Evolutionary conservation across 495 filamentous ascomycete genomes (phyloP), one percentile per base, ranked within the genome.

Genomic region (Cudoniella acicularis): DNA sequence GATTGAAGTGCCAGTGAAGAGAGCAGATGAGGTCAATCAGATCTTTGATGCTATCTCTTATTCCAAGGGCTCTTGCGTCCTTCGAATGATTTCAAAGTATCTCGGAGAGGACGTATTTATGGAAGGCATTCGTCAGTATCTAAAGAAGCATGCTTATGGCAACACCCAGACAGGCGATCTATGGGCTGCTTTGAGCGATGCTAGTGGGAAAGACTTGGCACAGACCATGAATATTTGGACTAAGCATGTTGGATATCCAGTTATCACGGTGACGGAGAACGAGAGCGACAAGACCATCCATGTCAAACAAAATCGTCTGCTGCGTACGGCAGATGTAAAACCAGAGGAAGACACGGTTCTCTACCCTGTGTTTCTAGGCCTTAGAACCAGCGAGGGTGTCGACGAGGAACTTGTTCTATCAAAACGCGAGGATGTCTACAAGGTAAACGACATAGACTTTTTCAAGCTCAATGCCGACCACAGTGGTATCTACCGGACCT

Each of bases 11-110:
- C 56, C 94, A 9, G 92, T 98, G 54, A 95, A 96, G 79, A 85
- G 85, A 56, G 92, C 93, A 36, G 90, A 95, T 63, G 92, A 97
- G 72, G 90, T 98, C 73, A 95, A 96, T 74, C 93, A 98, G 75
- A 96, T 98, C 67, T 98, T 98, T 69, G 94, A 98, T 72, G 91
- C 90, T 48, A 98, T 98, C 62, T 96, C 93, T 2, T 98, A 98
- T 75, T 90, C 88, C 26, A 98, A 98, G 79, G 94, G 94, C 16
- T 96, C 91, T 2, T 95, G 90, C 64, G 92, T 97, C 11, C 81
- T 98, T 56, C 87, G 94, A 69, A 98, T 98, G 94, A 91, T 98
- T 59, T 96, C 93, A 24, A 94, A 90, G 63, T 93, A 95, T 64
- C 80, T 98, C 22, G 94, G 94, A 53, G 92, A 96, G 72, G 89